phyloP scores from a whole-genome alignment of 805 yeast species.

The Candida adriatica region DNA sequence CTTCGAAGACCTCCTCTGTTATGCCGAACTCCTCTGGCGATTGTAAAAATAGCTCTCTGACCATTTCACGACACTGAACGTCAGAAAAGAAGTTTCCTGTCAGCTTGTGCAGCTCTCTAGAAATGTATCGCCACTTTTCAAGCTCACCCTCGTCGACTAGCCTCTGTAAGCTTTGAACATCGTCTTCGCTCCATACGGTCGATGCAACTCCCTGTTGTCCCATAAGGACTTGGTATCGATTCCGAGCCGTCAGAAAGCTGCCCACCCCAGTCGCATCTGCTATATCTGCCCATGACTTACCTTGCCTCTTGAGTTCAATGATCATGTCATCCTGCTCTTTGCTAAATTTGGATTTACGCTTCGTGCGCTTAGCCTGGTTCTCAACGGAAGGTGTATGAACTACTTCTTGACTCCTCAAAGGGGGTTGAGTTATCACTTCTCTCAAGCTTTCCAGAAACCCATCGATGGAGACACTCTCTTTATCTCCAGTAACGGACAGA shows the following conservation, averaged over 20 bases:
- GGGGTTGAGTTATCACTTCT: slow-evolving; percentile 14
- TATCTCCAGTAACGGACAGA: neutral
- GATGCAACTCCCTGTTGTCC: slow-evolving; percentile 80
- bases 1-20: slow-evolving; percentile 33
- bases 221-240: slow-evolving; percentile 71
- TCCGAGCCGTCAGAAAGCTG: slow-evolving; percentile 65
- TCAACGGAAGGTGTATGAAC: slow-evolving; percentile 37
- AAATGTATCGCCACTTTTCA: slow-evolving; percentile 63
- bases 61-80: slow-evolving; percentile 47
- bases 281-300: slow-evolving; percentile 68
- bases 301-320: slow-evolving; percentile 50
- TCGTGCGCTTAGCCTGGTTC: slow-evolving; percentile 41
- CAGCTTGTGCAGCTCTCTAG: slow-evolving; percentile 49
- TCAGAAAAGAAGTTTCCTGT: slow-evolving; percentile 44
- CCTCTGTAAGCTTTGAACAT: slow-evolving; percentile 40
- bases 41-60: slow-evolving; percentile 44
- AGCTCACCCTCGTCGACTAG: slow-evolving; percentile 63
- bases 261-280: slow-evolving; percentile 60
- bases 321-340: slow-evolving; percentile 63
- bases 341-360: slow-evolving; percentile 63
- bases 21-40: slow-evolving; percentile 56
- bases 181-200: slow-evolving; percentile 54
- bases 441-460: slow-evolving; percentile 8
- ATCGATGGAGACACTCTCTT: slow-evolving; percentile 1
- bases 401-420: slow-evolving; percentile 21